Conservation (phyloP, 495 filamentous ascomycete species). For the Chaetomidium leptoderma region DNA sequence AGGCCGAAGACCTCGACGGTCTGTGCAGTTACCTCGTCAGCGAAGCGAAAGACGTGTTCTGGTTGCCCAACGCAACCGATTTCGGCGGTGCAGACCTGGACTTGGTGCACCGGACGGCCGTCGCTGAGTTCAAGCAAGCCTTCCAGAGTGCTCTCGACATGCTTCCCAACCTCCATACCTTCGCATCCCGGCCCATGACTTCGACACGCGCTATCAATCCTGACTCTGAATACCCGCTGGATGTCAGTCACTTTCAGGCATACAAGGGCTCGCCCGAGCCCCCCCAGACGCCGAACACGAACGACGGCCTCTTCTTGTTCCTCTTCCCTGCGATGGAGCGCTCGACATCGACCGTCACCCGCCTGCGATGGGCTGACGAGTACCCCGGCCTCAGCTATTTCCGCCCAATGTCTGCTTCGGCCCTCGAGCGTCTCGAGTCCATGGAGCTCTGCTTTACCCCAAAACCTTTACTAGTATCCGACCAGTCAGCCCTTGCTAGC, state of each 20-base stretch:
- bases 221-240: background rate
- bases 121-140: background rate
- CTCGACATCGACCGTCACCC: background rate
- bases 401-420: background rate
- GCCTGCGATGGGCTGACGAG: constrained; percentile 13
- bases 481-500: too few species aligned
- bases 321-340: constrained; percentile 14
- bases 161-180: constrained; percentile 16
- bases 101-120: background rate
- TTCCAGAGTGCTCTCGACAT: constrained; percentile 11
- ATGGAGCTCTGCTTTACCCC: background rate
- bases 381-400: constrained; percentile 7
- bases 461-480: too few species aligned
- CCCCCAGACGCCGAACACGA: background rate
- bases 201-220: background rate
- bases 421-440: background rate
- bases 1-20: background rate
- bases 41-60: background rate
- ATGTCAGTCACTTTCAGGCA: too few species aligned
- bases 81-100: background rate
- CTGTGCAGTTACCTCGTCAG: background rate
- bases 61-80: background rate
- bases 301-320: constrained; percentile 18
- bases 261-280: too few species aligned
- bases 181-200: constrained; percentile 12